Conservation (phyloP, 2,329 filamentous ascomycete species). For the Lachnellula subtilissima region DNA sequence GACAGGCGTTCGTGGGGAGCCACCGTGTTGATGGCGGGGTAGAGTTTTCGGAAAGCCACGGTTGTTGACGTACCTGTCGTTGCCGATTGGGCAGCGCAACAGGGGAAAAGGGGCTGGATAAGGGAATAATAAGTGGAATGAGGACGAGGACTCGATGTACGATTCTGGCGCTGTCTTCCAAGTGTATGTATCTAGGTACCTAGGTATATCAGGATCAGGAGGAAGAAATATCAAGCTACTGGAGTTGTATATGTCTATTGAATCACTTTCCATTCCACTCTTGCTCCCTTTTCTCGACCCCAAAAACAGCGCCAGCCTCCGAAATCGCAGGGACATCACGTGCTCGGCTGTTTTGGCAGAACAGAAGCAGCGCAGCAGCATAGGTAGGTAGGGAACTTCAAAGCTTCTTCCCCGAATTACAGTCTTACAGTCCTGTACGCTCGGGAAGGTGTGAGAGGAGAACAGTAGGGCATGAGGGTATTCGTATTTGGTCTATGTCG, state of each 20-base stretch:
- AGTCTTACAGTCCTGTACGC: neutral
- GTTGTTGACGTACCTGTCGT: constrained; percentile 11
- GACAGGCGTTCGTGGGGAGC: constrained; percentile 31
- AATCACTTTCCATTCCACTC: too few species aligned
- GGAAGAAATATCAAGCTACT: neutral
- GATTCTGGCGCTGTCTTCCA: neutral
- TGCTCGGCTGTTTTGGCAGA: too few species aligned
- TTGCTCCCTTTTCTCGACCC: too few species aligned
- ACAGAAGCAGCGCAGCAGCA: too few species aligned
- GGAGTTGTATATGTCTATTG: neutral
- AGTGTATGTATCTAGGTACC: neutral
- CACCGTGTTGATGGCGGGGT: constrained; percentile 24
- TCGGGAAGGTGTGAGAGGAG: too few species aligned
- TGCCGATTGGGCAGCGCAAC: constrained; percentile 15
- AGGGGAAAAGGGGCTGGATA: neutral
- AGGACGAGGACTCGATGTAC: neutral
- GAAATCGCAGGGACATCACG: too few species aligned
- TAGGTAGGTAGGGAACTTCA: too few species aligned
- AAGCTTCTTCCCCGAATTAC: neutral
- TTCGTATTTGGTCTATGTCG: too few species aligned
- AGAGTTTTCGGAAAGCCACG: constrained; percentile 16
- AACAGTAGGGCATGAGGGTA: too few species aligned
- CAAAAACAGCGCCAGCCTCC: too few species aligned
- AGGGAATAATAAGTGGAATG: neutral
- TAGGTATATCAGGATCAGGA: neutral